Percentiles rank a stretch among this genome's conserved stretches.
Conservation (phyloP, 805 yeast genomes). For the Myxozyma mucilagina region DNA sequence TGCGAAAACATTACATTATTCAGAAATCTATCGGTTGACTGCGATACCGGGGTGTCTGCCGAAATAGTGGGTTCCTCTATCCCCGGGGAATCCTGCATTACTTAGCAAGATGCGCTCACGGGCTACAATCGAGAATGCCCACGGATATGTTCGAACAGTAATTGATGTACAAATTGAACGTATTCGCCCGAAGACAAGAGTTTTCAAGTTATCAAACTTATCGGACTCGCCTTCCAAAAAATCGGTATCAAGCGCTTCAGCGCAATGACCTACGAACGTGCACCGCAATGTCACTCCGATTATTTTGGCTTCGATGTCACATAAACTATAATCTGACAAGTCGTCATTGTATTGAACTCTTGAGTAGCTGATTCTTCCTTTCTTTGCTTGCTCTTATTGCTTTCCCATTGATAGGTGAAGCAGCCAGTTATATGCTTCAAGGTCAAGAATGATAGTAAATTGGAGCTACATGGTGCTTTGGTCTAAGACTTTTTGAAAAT, state of each 20-base stretch:
- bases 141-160: neutral
- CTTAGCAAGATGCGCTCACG: neutral
- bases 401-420: no score
- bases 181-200: neutral
- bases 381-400: no score
- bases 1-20: neutral
- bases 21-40: neutral
- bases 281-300: neutral
- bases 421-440: no score
- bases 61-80: neutral
- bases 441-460: no score
- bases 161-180: no score
- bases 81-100: constrained; percentile 1
- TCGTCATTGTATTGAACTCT: neutral
- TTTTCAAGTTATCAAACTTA: neutral
- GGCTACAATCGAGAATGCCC: neutral
- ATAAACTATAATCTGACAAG: neutral
- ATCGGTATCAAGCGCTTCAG: neutral
- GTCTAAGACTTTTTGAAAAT: no score
- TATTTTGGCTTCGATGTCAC: constrained; percentile 1
- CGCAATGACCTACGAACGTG: constrained; percentile 6
- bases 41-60: neutral
- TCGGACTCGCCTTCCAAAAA: neutral
- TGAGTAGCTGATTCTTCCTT: no score
- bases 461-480: no score